Evolutionary conservation across 805 yeast species (phyloP).

Genomic region (Metschnikowia aberdeeniae): DNA sequence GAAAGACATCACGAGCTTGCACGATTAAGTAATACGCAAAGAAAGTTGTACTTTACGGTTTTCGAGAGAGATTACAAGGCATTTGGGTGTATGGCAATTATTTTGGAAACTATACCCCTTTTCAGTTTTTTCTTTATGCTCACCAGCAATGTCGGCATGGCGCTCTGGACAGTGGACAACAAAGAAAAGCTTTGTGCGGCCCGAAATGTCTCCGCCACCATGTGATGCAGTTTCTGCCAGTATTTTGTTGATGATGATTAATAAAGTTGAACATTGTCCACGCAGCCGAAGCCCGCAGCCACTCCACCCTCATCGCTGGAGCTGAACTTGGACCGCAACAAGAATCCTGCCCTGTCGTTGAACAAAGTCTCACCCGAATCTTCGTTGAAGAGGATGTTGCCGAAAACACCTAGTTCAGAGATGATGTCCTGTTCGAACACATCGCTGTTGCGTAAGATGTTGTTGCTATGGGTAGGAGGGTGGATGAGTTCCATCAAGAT

Average conservation of each 20-base stretch:
- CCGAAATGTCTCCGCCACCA: background rate
- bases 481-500: conserved; percentile 90
- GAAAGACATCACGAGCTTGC: conserved; percentile 55
- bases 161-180: conserved; percentile 54
- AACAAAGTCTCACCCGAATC: conserved; percentile 48
- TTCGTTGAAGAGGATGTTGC: conserved; percentile 73
- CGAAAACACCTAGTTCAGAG: conserved; percentile 90
- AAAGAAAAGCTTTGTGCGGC: conserved; percentile 15
- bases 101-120: conserved; percentile 53
- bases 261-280: conserved; percentile 72
- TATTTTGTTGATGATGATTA: conserved; percentile 5
- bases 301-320: conserved; percentile 96
- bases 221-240: background rate
- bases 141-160: conserved; percentile 60
- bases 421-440: conserved; percentile 69
- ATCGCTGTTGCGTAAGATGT: conserved; percentile 64
- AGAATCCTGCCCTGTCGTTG: conserved; percentile 77
- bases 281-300: conserved; percentile 98
- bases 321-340: conserved; percentile 75
- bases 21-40: conserved; percentile 43
- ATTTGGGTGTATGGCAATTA: conserved; percentile 50
- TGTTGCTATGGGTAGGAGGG: conserved; percentile 67
- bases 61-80: conserved; percentile 39
- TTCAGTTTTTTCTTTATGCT: conserved; percentile 50
- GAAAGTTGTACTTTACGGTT: conserved; percentile 31